Base-by-base conservation (phyloP, 1,284 basidiomycete species). In the Marasmius sp. region DNA sequence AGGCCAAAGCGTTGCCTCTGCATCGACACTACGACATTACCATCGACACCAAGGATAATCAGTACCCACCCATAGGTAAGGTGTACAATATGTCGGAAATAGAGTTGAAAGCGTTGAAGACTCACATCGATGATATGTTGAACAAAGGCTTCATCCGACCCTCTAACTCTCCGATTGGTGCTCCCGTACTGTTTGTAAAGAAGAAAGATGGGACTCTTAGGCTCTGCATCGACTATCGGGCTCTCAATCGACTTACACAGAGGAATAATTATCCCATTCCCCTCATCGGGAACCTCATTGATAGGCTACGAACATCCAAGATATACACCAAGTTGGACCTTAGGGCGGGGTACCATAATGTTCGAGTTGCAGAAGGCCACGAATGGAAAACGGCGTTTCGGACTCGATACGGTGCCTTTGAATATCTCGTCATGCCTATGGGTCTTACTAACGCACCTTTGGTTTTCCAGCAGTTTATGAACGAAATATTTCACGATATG, bases 401-500 rank as follows among this genome's bases (percentile, higher is more conserved):
- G 20, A 60, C 51, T 5, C 5, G 41, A 5, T 55, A 60, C 20
- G 51, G 51, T 2, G 27, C 51, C 20, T 60, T 45, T 52, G 59
- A 60, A 55, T 55, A 43, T 16, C 41, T 60, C 14, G 59, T 60
- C 4, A 60, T 60, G 59, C 51, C 51, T 14, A 48, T 60, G 34
- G 39, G 53, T 16, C 27, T 60, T 5, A 60, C 51, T 10, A 60
- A 60, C 34, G 20, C 38, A 27, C 59, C 59, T 8, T 41, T 51
- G 6, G 41, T 67, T 6, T 76, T 75, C 61, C 74, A 75, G 63
- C 53, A 61, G 16, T 71, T 75, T 58, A 74, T 75, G 58, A 71
- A 83, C 75, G 71, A 81, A 72, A 72, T 77, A 43, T 54, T 79
- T 62, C 67, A 68, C 60, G 66, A 77, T 34, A 60, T 67, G 58